Conservation (phyloP, 2,329 filamentous ascomycete genomes). For the Arthrinium phaeospermum region DNA sequence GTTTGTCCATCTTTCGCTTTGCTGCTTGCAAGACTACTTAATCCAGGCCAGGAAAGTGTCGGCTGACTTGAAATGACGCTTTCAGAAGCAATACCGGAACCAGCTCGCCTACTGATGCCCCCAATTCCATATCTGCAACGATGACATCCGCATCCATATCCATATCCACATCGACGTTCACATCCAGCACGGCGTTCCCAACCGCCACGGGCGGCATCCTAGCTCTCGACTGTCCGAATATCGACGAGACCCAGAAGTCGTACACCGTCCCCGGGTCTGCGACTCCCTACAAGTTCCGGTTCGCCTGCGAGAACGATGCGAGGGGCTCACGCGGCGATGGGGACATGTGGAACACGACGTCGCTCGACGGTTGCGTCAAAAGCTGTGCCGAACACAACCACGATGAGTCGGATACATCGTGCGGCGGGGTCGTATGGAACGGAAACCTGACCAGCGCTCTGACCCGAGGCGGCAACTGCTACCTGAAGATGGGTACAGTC, state of each 20-base stretch:
- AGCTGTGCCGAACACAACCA: not conserved
- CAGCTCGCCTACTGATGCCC: no score
- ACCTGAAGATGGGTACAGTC: not conserved
- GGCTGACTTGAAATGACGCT: not conserved
- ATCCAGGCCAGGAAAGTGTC: not conserved
- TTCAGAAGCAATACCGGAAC: no score
- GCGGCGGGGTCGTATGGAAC: not conserved
- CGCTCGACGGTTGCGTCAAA: not conserved
- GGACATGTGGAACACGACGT: not conserved
- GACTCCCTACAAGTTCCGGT: not conserved
- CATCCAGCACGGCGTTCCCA: not conserved
- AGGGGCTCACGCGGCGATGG: not conserved
- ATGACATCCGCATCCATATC: not conserved
- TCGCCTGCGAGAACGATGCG: not conserved
- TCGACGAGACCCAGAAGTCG: not conserved
- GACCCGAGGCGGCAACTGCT: not conserved
- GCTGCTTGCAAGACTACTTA: no score
- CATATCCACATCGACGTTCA: not conserved
- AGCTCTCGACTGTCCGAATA: not conserved
- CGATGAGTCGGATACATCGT: not conserved
- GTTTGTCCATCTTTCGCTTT: not conserved
- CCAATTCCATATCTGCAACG: not conserved
- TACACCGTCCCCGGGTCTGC: not conserved
- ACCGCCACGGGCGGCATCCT: not conserved
- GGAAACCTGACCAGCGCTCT: not conserved